phyloP scores from a whole-genome alignment of 805 yeast genomes.

The Teunomyces tritomae region DNA sequence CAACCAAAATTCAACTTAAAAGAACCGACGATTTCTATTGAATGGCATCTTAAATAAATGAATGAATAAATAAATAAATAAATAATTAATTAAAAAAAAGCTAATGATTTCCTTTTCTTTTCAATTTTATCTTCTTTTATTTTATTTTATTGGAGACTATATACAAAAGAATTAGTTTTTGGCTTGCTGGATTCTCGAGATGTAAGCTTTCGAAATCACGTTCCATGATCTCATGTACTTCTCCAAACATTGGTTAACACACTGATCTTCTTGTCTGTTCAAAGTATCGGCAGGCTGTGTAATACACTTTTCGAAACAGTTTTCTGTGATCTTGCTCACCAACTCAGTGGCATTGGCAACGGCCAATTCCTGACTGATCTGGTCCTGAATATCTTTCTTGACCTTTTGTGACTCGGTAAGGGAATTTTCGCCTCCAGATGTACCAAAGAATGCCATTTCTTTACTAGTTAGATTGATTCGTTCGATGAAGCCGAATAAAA shows the following conservation, averaged over 20 bases:
- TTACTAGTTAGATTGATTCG: background rate
- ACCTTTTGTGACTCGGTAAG: conserved; percentile 37
- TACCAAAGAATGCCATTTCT: conserved; percentile 16
- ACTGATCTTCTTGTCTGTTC: conserved; percentile 53
- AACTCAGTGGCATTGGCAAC: conserved; percentile 88
- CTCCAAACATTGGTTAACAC: conserved; percentile 75
- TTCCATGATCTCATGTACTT: conserved; percentile 94
- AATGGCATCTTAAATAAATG: too few species aligned
- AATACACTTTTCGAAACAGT: conserved; percentile 82
- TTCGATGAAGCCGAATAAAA: background rate
- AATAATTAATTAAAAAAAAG: too few species aligned
- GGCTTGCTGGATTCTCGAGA: conserved; percentile 64
- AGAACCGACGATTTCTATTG: too few species aligned
- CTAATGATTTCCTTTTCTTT: background rate
- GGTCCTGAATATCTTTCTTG: conserved; percentile 63
- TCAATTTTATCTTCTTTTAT: background rate
- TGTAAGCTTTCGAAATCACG: conserved; percentile 71
- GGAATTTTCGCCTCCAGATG: conserved; percentile 8
- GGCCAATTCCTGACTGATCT: conserved; percentile 79
- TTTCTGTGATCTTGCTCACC: conserved; percentile 79
- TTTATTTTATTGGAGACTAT: background rate
- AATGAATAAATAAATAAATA: too few species aligned
- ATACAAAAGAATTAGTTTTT: background rate
- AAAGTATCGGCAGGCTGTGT: conserved; percentile 54
- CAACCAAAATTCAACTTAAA: too few species aligned